A percentile compares a stretch with the other conserved stretches of the same genome.
phyloP scores from a whole-genome alignment of 305 asterid species.

The Fraxinus ornus region DNA sequence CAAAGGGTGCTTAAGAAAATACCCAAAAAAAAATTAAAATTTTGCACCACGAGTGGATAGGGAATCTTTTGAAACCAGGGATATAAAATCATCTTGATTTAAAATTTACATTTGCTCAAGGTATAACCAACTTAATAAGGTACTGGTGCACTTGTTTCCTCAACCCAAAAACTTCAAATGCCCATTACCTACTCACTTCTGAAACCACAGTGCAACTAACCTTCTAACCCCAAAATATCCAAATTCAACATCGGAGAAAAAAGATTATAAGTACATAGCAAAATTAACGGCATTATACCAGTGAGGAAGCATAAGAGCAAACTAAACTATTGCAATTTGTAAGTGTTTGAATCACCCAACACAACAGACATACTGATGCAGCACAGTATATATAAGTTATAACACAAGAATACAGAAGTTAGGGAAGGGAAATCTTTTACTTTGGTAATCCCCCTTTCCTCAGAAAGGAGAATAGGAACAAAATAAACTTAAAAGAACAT shows the following conservation, averaged over 20 bases:
- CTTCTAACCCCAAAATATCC: background rate
- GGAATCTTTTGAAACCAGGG: background rate
- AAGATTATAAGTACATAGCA: background rate
- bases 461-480: background rate
- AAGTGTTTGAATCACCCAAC: background rate
- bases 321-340: background rate
- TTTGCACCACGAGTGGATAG: background rate
- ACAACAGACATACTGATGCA: background rate
- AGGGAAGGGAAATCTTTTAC: background rate
- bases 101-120: background rate
- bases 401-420: background rate
- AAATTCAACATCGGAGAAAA: background rate
- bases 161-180: background rate
- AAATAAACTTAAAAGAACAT: background rate
- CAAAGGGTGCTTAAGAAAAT: background rate
- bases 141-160: background rate
- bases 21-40: background rate
- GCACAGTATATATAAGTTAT: background rate
- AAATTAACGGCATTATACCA: background rate
- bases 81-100: background rate
- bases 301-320: background rate
- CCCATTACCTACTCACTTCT: background rate
- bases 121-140: background rate
- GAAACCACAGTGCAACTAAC: background rate
- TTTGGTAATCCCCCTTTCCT: background rate